Evolutionary conservation across 1,284 basidiomycete species (phyloP).

Genomic region (Leccinum griseonigrum): DNA sequence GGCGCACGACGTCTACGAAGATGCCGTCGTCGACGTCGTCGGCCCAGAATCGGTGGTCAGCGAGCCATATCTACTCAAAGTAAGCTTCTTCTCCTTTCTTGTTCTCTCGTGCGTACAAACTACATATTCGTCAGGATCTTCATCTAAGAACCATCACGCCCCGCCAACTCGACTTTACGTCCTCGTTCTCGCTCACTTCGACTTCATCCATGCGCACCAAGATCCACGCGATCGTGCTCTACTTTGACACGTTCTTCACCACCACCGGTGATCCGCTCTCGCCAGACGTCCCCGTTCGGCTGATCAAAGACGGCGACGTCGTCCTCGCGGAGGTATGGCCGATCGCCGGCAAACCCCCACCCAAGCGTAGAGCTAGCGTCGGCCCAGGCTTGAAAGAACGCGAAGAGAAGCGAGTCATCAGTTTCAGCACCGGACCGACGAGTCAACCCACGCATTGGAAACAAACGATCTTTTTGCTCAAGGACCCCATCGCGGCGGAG

Average conservation of each 20-base stretch:
- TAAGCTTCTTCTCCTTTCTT: constrained; percentile 24
- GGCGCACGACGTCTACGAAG: constrained; percentile 66
- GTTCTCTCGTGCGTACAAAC: not conserved
- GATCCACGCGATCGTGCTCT: constrained; percentile 83
- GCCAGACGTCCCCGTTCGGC: constrained; percentile 47
- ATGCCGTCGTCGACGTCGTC: constrained; percentile 82
- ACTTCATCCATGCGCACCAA: constrained; percentile 59
- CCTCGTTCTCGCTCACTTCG: constrained; percentile 68
- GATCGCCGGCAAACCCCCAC: constrained; percentile 56
- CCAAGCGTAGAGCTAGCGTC: constrained; percentile 49
- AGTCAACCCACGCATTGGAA: constrained; percentile 98
- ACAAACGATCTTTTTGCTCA: constrained; percentile 89
- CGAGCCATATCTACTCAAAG: constrained; percentile 68
- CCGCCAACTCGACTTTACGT: constrained; percentile 76
- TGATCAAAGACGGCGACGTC: constrained; percentile 55
- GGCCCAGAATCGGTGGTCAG: constrained; percentile 70
- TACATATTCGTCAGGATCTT: constrained; percentile 54
- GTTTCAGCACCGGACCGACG: constrained; percentile 90
- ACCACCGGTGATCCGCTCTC: constrained; percentile 54
- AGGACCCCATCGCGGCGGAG: constrained; percentile 70
- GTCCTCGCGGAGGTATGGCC: constrained; percentile 77
- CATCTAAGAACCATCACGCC: constrained; percentile 62
- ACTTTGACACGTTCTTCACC: constrained; percentile 94
- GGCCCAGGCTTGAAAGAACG: constrained; percentile 32
- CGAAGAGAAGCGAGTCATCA: constrained; percentile 56